A percentile compares a stretch with the other conserved stretches of the same genome.
Evolutionary conservation across 208 protist genomes (phyloP).

Genomic region (Acanthamoeba triangularis): DNA sequence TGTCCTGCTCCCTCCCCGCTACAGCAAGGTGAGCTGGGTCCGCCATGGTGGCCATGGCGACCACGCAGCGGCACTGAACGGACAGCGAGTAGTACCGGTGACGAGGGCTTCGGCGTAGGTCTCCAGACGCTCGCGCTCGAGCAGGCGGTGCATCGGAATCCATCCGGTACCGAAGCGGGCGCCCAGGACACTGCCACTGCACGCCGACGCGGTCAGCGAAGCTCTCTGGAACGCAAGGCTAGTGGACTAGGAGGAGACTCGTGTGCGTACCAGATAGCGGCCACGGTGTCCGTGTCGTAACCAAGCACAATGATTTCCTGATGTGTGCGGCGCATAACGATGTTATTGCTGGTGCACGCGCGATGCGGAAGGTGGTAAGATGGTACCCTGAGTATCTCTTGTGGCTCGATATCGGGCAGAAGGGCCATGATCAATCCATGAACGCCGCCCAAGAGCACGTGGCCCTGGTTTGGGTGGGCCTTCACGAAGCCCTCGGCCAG

Average conservation of each 20-base stretch:
- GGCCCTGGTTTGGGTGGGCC: constrained; percentile 23
- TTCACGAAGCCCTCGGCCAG: constrained; percentile 19
- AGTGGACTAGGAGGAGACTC: too few relatives aligned
- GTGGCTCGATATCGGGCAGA: constrained; percentile 9
- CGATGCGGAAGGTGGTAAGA: too few relatives aligned
- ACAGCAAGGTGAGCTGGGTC: neutral
- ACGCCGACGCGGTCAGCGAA: neutral
- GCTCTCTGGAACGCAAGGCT: neutral
- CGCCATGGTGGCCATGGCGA: neutral
- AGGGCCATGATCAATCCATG: constrained; percentile 19
- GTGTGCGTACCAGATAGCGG: neutral
- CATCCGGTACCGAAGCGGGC: neutral
- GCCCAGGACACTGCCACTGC: neutral
- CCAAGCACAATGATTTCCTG: constrained; percentile 23
- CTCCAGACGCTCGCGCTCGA: neutral
- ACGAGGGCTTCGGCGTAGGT: constrained; percentile 6
- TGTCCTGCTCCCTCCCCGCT: neutral
- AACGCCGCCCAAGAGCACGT: neutral
- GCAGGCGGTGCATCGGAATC: neutral
- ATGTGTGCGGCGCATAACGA: neutral
- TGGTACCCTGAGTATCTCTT: neutral
- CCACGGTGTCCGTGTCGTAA: constrained; percentile 27
- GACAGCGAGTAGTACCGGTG: neutral
- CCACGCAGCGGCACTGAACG: neutral
- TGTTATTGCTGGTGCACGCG: too few relatives aligned